phyloP scores from a whole-genome alignment of 441 rosid species.

The Mallotus repandus region DNA sequence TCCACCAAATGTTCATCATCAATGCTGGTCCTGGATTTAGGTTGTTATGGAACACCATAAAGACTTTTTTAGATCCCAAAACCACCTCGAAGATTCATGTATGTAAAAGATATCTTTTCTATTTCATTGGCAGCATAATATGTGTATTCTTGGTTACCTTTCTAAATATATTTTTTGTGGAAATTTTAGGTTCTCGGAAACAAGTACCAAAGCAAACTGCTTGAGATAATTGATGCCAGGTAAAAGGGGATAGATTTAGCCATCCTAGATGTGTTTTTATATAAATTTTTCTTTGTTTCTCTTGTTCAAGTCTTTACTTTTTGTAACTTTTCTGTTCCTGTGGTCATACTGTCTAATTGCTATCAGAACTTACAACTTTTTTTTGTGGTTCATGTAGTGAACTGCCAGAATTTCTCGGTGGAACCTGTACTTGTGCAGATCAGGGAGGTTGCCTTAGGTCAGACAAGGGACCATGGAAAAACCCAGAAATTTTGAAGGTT shows the following conservation, averaged over 20 bases:
- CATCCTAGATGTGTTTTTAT: neutral
- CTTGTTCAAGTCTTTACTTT: neutral
- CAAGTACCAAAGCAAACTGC: conserved; percentile 83
- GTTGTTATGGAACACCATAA: conserved; percentile 83
- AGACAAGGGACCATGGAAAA: conserved; percentile 99
- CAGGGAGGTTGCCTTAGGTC: conserved; percentile 97
- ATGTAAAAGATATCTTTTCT: conserved; percentile 26
- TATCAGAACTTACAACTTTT: conserved; percentile 10
- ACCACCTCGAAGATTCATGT: conserved; percentile 84
- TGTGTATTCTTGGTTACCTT: neutral
- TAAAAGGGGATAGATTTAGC: conserved; percentile 26
- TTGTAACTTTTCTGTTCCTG: neutral
- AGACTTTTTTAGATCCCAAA: conserved; percentile 83
- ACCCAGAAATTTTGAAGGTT: conserved; percentile 87
- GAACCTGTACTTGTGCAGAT: conserved; percentile 82
- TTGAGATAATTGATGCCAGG: conserved; percentile 79
- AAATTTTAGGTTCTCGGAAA: conserved; percentile 73
- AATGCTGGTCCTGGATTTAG: conserved; percentile 89
- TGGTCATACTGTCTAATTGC: neutral
- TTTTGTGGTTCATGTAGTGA: conserved; percentile 52
- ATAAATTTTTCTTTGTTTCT: neutral
- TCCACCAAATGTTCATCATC: conserved; percentile 86
- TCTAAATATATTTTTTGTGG: conserved; percentile 16
- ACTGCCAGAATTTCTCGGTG: conserved; percentile 98
- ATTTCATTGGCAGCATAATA: neutral